Evolutionary conservation across 2,329 filamentous ascomycete genomes (phyloP).

Genomic region (Xylariaceae sp.): DNA sequence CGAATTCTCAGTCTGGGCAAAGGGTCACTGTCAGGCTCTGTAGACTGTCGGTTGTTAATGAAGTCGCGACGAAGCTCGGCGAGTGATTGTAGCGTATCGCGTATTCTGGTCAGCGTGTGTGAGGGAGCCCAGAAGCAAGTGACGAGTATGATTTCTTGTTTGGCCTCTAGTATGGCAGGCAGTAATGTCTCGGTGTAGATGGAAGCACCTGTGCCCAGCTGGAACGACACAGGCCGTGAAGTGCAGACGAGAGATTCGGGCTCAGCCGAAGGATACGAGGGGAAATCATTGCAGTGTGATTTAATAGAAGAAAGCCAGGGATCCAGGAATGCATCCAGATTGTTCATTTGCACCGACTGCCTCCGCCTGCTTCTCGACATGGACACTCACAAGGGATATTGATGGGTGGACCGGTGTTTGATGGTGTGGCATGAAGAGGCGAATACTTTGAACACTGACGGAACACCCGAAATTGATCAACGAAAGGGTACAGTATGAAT

Average conservation of each 20-base stretch:
- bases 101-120: slow-evolving; percentile 55
- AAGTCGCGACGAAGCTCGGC: slow-evolving; percentile 45
- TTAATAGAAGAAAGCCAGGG: slow-evolving; percentile 22
- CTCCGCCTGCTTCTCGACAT: no score
- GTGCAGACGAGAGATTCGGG: slow-evolving; percentile 47
- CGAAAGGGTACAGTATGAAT: no score
- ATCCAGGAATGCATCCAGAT: slow-evolving; percentile 20
- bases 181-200: slow-evolving; percentile 56
- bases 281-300: slow-evolving; percentile 39
- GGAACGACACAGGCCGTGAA: slow-evolving; percentile 47
- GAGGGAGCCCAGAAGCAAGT: slow-evolving; percentile 82
- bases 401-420: no score
- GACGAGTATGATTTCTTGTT: slow-evolving; percentile 68
- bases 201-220: slow-evolving; percentile 56
- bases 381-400: no score
- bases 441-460: no score
- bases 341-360: slow-evolving; percentile 14
- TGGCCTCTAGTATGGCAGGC: slow-evolving; percentile 59
- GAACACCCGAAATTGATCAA: no score
- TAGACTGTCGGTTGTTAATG: slow-evolving; percentile 29
- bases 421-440: no score
- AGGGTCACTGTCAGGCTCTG: slow-evolving; percentile 4
- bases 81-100: slow-evolving; percentile 56
- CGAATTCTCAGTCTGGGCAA: slow-evolving; percentile 53
- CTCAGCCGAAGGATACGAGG: slow-evolving; percentile 45